Base-by-base conservation (phyloP, 139 green algal species). In the Chlamydomonas schloesseri region DNA sequence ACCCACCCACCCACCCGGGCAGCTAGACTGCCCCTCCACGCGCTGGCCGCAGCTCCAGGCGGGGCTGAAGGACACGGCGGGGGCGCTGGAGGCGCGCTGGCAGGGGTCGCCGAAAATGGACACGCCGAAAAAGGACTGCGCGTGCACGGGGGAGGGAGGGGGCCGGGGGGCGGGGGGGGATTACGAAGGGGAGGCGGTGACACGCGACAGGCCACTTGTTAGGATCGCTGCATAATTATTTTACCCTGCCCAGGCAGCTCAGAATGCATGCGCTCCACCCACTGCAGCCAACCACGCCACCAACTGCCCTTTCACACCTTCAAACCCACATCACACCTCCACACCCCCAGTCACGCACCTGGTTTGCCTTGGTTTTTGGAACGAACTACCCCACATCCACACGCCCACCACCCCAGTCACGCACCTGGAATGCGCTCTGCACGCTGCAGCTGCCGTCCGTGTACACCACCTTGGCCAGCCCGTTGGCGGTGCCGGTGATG, bases 401-500 rank as follows among this genome's bases (percentile, higher is more conserved):
- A 50, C 8, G 42, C 42, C 42, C 42, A 8, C 42, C 42, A 8
- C 6, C 42, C 6, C 42, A 50, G 6, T 5, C 42, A 50, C 60
- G 18, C 68, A 73, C 57, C 71, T 82, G 33, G 81, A 86, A 86
- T 2, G 53, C 58, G 36, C 71, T 3, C 60, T 88, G 10, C 58
- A 88, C 82, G 26, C 53, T 82, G 82, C 82, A 88, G 3, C 13
- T 53, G 58, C 82, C 82, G 42, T n/a, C 71, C 0, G 71, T 82
- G 71, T 88, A 82, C 34, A 82, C 46, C 71, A 88, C 82, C 72
- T 82, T 88, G 58, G 82, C 82, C 57, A 88, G 72, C 20, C 42
- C 60, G 37, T 88, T 77, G 10, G 82, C 82, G 31, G 42, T 82
- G 42, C 82, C 82, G 23, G 3, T 82, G 71, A 88, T 88, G 53